phyloP scores from a whole-genome alignment of 176 grass and related monocot species.

The Secale cereale region DNA sequence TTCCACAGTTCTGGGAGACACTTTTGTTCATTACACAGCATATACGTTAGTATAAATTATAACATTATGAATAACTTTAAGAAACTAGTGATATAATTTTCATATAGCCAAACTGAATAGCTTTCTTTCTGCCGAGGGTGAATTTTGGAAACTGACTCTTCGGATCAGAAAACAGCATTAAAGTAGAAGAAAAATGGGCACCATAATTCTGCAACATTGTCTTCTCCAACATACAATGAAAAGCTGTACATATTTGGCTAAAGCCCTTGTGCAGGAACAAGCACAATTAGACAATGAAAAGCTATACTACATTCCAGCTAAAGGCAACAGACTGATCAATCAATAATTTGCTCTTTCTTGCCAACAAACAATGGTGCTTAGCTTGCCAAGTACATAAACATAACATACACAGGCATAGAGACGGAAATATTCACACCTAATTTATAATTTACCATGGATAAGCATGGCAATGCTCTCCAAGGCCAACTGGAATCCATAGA shows the following conservation, averaged over 20 bases:
- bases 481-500: not conserved
- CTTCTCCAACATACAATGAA: not conserved
- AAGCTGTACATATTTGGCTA: not conserved
- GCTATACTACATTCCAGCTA: not conserved
- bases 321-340: not conserved
- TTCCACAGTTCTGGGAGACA: not conserved
- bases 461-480: not conserved
- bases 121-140: not conserved
- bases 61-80: not conserved
- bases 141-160: not conserved
- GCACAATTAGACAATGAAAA: not conserved
- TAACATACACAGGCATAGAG: not conserved
- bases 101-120: not conserved
- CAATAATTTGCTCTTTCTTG: not conserved
- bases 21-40: not conserved
- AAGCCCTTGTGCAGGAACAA: not conserved
- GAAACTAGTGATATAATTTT: not conserved
- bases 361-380: not conserved
- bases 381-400: not conserved
- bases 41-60: not conserved
- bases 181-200: not conserved
- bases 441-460: not conserved
- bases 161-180: not conserved
- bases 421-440: not conserved
- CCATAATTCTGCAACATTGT: not conserved